Base-by-base conservation (phyloP, 2,329 filamentous ascomycete species). In the Conoideocrella luteorostrata region DNA sequence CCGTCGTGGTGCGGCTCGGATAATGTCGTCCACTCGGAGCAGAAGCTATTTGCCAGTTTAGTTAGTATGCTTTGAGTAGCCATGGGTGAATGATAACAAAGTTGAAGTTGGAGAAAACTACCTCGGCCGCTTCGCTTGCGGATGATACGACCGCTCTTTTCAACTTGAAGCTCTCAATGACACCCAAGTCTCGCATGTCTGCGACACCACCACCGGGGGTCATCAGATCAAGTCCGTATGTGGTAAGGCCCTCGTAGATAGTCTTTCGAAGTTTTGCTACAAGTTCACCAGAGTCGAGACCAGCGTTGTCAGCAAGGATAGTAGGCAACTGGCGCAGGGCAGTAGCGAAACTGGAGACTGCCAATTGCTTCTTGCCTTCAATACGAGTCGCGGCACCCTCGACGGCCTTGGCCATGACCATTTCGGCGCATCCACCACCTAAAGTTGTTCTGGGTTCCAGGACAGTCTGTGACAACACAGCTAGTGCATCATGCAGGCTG, bases 401-500 rank as follows among this genome's bases (percentile, higher is more conserved):
- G 18, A 98, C 93, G 7, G 93, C 93, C 75, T 96, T 95, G 52
- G 91, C 88, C 93, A 98, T 98, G 55, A 95, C 72, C 91, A 97
- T 97, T 78, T 98, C 93, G 4, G 91, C 90, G 61, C 89, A 97
- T 22, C 93, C 93, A 60, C 93, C 93, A 42, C 93, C 93, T 3
- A 98, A 81, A 0, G 93, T 97, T 33, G 90, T 94, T 63, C 88
- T 82, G 41, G 93, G 93, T 68, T 96, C 90, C 65, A 86, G 87
- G 56, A 98, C 87, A 2, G 93, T 98, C 68, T 98, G 93, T 9
- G 91, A 97, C 32, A 98, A 79, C 11, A 98, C 93, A 12, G 93
- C 93, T 46, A 98, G 76, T 38, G 93, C 93, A 66, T 98, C 93
- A 67, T 98, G 93, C 52, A 98, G 74, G 53, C 88, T 95, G 52